Conservation (phyloP, 495 filamentous ascomycete genomes). For the Trichoderma virens region DNA sequence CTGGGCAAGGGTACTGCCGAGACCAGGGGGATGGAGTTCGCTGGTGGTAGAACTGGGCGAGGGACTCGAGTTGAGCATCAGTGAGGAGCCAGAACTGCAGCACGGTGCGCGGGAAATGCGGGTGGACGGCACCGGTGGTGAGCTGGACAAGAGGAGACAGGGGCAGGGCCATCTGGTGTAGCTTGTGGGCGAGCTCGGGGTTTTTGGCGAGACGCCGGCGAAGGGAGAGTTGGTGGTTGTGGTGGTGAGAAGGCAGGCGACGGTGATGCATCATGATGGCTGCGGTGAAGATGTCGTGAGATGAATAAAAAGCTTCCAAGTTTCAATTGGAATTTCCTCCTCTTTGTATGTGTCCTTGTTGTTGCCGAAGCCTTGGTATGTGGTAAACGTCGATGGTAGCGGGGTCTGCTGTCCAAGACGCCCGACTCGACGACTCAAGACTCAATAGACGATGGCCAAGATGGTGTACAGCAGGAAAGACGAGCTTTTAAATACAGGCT, state of each 20-base stretch:
- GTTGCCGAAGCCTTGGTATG: background rate
- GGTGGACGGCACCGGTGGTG: slow-evolving; percentile 52
- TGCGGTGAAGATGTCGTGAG: background rate
- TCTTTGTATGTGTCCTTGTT: background rate
- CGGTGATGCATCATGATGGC: slow-evolving; percentile 5
- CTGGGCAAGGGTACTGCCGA: slow-evolving; percentile 54
- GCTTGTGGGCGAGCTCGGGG: slow-evolving; percentile 32
- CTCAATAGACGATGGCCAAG: background rate
- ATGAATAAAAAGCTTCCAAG: too few relatives aligned
- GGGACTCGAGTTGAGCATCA: slow-evolving; percentile 56
- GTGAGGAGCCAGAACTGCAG: slow-evolving; percentile 72
- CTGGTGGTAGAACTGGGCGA: slow-evolving; percentile 74
- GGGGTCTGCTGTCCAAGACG: background rate
- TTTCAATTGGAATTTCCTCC: background rate
- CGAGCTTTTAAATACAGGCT: background rate
- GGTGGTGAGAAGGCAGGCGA: background rate
- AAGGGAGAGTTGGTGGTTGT: slow-evolving; percentile 14
- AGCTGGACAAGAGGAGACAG: slow-evolving; percentile 52
- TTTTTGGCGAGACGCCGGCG: slow-evolving; percentile 26
- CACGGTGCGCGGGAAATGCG: slow-evolving; percentile 56
- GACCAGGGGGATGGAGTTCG: slow-evolving; percentile 47
- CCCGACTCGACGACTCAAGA: background rate
- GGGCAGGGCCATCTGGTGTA: slow-evolving; percentile 39
- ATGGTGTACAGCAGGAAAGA: background rate
- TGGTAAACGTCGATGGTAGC: too few relatives aligned